Evolutionary conservation across 371 early-diverging fungal species (phyloP).

Genomic region (Lichtheimia ornata): DNA sequence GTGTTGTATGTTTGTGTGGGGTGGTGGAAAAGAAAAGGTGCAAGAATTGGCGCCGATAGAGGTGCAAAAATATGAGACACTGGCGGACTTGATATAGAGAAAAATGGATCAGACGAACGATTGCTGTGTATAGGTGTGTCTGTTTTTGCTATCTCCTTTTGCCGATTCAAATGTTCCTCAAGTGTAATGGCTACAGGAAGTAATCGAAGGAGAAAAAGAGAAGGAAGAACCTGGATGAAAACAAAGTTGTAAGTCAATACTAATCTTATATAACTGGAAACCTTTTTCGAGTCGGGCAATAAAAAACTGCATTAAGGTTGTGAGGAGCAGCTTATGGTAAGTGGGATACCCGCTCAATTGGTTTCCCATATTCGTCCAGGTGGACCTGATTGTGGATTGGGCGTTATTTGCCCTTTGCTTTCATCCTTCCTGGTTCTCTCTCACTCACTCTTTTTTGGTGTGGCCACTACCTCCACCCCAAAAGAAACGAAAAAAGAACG

Average conservation of each 20-base stretch:
- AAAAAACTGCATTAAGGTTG: conserved; percentile 5
- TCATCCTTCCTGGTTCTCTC: neutral
- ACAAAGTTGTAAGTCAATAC: conserved; percentile 1
- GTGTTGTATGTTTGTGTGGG: conserved; percentile 1
- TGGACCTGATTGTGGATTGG: conserved; percentile 1
- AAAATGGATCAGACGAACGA: neutral
- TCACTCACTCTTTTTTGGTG: neutral
- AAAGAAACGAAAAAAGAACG: too few species aligned
- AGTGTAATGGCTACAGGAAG: neutral
- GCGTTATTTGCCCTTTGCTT: neutral
- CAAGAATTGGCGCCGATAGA: conserved; percentile 3
- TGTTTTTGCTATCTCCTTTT: neutral
- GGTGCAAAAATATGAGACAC: conserved; percentile 6
- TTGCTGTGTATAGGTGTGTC: neutral
- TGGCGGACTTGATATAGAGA: neutral
- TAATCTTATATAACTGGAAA: conserved; percentile 10
- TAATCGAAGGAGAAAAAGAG: conserved; percentile 11
- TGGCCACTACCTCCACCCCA: neutral
- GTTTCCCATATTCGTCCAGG: conserved; percentile 4
- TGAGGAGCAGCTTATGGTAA: neutral
- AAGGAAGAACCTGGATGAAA: conserved; percentile 9
- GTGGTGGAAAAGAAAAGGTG: conserved; percentile 2
- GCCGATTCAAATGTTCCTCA: neutral
- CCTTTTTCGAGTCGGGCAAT: conserved; percentile 9
- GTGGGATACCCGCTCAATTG: conserved; percentile 3